Conservation (phyloP, 1,284 basidiomycete genomes). For the Tilletia indica region DNA sequence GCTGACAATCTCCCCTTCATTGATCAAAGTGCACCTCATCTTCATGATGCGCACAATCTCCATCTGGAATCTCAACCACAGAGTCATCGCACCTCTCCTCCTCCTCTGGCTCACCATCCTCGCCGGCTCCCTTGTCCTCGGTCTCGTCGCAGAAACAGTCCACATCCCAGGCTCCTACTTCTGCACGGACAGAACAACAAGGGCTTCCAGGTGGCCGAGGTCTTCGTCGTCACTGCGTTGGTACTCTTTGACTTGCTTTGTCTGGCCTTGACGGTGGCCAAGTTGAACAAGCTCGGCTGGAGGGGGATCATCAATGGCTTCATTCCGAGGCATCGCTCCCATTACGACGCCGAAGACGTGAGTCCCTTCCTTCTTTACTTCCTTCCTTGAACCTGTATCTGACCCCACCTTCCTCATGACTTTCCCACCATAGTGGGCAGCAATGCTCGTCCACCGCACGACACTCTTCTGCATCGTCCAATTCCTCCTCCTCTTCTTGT, state of each 20-base stretch:
- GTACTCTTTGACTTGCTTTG: conserved; percentile 38
- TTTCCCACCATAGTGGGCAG: not conserved
- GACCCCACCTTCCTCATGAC: not conserved
- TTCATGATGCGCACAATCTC: conserved; percentile 43
- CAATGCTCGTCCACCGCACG: conserved; percentile 45
- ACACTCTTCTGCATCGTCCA: conserved; percentile 41
- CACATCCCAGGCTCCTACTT: conserved; percentile 35
- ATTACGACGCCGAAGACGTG: conserved; percentile 40
- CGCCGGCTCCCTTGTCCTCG: conserved; percentile 33
- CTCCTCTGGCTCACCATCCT: conserved; percentile 35
- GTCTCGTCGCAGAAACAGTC: conserved; percentile 27
- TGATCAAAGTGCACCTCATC: conserved; percentile 26
- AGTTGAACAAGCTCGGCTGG: conserved; percentile 44
- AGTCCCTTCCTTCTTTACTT: conserved; percentile 17
- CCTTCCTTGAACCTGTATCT: not conserved
- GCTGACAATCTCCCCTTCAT: not conserved
- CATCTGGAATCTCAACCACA: conserved; percentile 39
- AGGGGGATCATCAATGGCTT: conserved; percentile 32
- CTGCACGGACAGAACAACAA: conserved; percentile 36
- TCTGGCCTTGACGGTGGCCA: conserved; percentile 38
- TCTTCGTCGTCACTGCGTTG: conserved; percentile 30
- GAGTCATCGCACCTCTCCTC: conserved; percentile 34
- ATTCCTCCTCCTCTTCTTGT: conserved; percentile 38
- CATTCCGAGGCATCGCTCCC: conserved; percentile 28
- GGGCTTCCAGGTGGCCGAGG: conserved; percentile 28